Evolutionary conservation across 2,329 filamentous ascomycete species (phyloP).

Genomic region (Fonsecaea erecta): DNA sequence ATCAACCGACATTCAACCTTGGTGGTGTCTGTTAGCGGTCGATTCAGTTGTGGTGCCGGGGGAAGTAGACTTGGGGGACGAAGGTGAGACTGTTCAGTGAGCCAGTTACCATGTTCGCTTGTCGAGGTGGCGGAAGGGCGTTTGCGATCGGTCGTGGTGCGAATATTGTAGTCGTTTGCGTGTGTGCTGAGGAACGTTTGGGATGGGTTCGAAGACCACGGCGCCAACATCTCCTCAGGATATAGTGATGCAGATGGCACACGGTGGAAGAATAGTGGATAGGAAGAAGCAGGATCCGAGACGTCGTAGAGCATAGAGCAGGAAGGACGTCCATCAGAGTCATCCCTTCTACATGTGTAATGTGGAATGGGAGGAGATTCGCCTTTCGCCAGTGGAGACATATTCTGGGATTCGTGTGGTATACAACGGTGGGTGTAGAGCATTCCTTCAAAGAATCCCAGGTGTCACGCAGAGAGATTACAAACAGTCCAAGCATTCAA

Average conservation of each 20-base stretch:
- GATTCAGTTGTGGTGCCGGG: constrained; percentile 13
- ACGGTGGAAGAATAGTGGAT: constrained; percentile 20
- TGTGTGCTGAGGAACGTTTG: background rate
- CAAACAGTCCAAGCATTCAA: background rate
- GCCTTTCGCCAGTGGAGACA: constrained; percentile 9
- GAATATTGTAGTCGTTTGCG: background rate
- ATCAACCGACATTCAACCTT: constrained; percentile 26
- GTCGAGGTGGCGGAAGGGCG: constrained; percentile 17
- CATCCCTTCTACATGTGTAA: background rate
- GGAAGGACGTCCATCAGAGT: background rate
- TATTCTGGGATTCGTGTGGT: constrained; percentile 19
- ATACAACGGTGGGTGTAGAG: constrained; percentile 12
- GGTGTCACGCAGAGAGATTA: background rate
- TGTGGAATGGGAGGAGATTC: constrained; percentile 7
- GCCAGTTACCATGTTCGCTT: constrained; percentile 17
- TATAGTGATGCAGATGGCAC: constrained; percentile 28
- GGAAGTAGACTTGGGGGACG: constrained; percentile 24
- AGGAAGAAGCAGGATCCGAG: constrained; percentile 6
- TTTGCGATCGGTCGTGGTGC: background rate
- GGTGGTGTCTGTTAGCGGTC: background rate
- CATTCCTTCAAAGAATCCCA: constrained; percentile 13
- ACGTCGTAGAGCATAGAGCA: constrained; percentile 10
- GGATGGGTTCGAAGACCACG: constrained; percentile 12
- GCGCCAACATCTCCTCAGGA: constrained; percentile 25
- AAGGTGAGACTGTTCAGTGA: constrained; percentile 7